Conservation (phyloP, 1,284 basidiomycete species). For the Crepidotus sp. region DNA sequence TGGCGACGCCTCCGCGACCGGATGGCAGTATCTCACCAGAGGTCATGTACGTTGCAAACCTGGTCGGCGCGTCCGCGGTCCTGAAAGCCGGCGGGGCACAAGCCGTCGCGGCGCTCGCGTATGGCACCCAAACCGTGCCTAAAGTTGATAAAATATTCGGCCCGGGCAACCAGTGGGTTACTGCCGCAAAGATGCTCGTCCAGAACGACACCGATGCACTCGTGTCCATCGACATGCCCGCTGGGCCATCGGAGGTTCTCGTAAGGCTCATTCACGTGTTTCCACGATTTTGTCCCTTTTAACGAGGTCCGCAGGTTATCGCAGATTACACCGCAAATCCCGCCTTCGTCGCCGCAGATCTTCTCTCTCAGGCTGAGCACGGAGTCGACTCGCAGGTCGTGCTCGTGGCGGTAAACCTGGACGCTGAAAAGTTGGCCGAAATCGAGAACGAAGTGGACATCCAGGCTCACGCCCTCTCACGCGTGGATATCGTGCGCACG, state of each 20-base stretch:
- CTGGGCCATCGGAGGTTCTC: slow-evolving; percentile 93
- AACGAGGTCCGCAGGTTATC: slow-evolving; percentile 57
- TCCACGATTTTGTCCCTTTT: slow-evolving; percentile 2
- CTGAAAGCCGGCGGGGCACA: slow-evolving; percentile 95
- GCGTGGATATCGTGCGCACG: slow-evolving; percentile 86
- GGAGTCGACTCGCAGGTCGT: slow-evolving; percentile 98
- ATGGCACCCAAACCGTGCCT: slow-evolving; percentile 91
- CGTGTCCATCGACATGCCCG: slow-evolving; percentile 98
- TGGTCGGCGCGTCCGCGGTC: slow-evolving; percentile 82
- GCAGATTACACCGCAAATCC: slow-evolving; percentile 84
- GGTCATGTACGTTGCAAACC: slow-evolving; percentile 88
- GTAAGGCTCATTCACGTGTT: slow-evolving; percentile 39
- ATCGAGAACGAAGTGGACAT: slow-evolving; percentile 84
- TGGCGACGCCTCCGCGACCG: slow-evolving; percentile 89
- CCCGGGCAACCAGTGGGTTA: slow-evolving; percentile 99
- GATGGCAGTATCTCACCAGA: slow-evolving; percentile 91
- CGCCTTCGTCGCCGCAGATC: slow-evolving; percentile 91
- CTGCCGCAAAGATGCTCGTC: slow-evolving; percentile 98
- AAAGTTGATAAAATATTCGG: slow-evolving; percentile 99
- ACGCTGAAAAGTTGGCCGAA: slow-evolving; percentile 50
- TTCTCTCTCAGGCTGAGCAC: slow-evolving; percentile 97
- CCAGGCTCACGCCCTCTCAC: slow-evolving; percentile 81
- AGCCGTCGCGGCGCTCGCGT: slow-evolving; percentile 95
- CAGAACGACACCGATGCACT: slow-evolving; percentile 98
- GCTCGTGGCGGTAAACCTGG: slow-evolving; percentile 73